phyloP scores from a whole-genome alignment of 495 filamentous ascomycete species.

The Trypethelium eluteriae region DNA sequence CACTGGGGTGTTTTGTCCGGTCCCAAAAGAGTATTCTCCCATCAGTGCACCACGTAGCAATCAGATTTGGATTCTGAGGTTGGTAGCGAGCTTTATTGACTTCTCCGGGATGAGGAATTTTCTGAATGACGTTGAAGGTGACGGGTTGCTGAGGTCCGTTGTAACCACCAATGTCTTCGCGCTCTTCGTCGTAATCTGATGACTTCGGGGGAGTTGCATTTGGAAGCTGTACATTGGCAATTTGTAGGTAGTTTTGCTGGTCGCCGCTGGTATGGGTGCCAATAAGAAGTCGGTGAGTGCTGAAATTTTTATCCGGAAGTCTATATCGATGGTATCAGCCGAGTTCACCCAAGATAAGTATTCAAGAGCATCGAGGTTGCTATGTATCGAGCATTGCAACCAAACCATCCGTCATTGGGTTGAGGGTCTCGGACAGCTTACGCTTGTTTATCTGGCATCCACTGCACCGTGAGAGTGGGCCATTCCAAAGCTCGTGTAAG shows the following conservation, averaged over 20 bases:
- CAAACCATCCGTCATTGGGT: background rate
- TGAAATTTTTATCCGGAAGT: constrained; percentile 72
- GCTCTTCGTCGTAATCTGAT: constrained; percentile 80
- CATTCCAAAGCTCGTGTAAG: constrained; percentile 90
- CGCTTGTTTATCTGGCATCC: constrained; percentile 93
- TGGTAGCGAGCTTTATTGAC: constrained; percentile 98
- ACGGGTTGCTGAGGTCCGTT: constrained; percentile 60
- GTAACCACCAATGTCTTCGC: constrained; percentile 89
- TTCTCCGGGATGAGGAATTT: constrained; percentile 91
- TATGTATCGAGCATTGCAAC: background rate
- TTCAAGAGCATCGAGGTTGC: background rate
- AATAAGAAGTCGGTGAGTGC: constrained; percentile 81
- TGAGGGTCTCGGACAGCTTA: constrained; percentile 34
- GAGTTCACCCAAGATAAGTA: background rate
- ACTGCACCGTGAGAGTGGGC: constrained; percentile 96
- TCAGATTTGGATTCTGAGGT: constrained; percentile 94
- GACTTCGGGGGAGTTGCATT: constrained; percentile 65
- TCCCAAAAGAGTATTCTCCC: constrained; percentile 88
- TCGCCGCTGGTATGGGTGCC: constrained; percentile 89
- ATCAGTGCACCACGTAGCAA: constrained; percentile 87
- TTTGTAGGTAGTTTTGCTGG: constrained; percentile 87
- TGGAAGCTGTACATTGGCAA: constrained; percentile 85
- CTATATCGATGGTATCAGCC: background rate
- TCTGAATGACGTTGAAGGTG: constrained; percentile 84
- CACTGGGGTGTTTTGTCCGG: constrained; percentile 80